Evolutionary conservation across 345 rosid species (phyloP).

Genomic region (Trapa incisa): DNA sequence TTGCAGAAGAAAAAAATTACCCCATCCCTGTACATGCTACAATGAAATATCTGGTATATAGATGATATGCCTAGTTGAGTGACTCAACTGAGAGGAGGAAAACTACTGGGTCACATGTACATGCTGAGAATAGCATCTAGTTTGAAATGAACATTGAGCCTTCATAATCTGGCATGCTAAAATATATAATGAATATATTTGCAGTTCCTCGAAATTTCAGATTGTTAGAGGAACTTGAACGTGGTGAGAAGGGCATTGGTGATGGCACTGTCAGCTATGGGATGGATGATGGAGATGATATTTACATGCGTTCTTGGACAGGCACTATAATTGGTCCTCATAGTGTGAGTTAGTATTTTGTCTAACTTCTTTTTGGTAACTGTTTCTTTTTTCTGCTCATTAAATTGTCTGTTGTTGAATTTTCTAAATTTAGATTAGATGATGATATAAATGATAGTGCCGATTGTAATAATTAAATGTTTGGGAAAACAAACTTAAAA

Average conservation of each 20-base stretch:
- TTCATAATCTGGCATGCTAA: not conserved
- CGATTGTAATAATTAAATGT: not conserved
- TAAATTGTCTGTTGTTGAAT: not conserved
- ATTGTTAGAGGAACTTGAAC: constrained; percentile 9
- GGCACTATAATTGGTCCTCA: constrained; percentile 11
- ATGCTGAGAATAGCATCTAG: not conserved
- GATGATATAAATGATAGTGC: not conserved
- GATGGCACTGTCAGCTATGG: constrained; percentile 13
- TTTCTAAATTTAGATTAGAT: not conserved
- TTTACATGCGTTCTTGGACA: constrained; percentile 12
- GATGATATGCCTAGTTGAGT: too few species aligned
- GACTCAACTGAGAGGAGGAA: too few species aligned
- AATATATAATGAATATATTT: not conserved
- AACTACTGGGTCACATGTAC: not conserved
- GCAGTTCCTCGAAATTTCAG: constrained; percentile 10
- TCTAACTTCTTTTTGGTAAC: too few species aligned
- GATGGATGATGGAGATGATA: constrained; percentile 13
- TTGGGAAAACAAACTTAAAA: not conserved
- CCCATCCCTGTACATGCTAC: too few species aligned
- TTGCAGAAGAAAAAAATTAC: not conserved
- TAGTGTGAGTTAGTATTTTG: constrained; percentile 4
- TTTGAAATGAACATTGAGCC: not conserved
- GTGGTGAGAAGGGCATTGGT: constrained; percentile 11
- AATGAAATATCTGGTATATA: too few species aligned
- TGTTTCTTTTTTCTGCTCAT: not conserved